Conservation (phyloP, 176 grass and related monocot genomes). For the Eremochloa ophiuroides region DNA sequence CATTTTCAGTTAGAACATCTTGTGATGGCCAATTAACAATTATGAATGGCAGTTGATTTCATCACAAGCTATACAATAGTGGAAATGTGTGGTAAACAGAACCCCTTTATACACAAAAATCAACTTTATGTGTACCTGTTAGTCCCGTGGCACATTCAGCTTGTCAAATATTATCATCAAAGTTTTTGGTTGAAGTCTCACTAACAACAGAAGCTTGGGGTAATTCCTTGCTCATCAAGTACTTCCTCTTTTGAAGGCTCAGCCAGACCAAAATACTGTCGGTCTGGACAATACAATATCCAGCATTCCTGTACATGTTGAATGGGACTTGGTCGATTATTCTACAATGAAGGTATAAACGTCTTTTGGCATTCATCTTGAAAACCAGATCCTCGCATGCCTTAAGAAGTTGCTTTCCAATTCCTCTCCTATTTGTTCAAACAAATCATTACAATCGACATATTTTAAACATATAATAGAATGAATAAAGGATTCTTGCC, state of each 20-base stretch:
- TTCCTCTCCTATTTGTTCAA: slow-evolving; percentile 48
- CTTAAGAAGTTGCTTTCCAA: slow-evolving; percentile 71
- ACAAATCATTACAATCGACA: not conserved
- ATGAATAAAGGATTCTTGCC: not conserved
- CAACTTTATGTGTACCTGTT: slow-evolving; percentile 36
- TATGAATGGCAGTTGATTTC: not conserved
- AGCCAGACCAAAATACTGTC: slow-evolving; percentile 82
- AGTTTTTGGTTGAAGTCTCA: slow-evolving; percentile 5
- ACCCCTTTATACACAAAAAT: slow-evolving; percentile 24
- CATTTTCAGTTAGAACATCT: slow-evolving; percentile 3
- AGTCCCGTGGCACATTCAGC: not conserved
- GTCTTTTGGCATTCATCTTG: slow-evolving; percentile 56
- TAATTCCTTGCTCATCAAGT: slow-evolving; percentile 78
- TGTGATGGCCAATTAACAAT: not conserved
- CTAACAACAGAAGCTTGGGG: slow-evolving; percentile 20
- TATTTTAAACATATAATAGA: not conserved
- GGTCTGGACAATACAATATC: slow-evolving; percentile 51
- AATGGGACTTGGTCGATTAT: slow-evolving; percentile 70
- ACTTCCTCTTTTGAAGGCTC: slow-evolving; percentile 70
- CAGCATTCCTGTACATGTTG: slow-evolving; percentile 74
- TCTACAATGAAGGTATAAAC: slow-evolving; percentile 81
- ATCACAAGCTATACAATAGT: slow-evolving; percentile 3
- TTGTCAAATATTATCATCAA: slow-evolving; percentile 31
- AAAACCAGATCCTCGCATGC: slow-evolving; percentile 71
- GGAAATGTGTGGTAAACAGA: not conserved